A percentile compares a stretch with the other conserved stretches of the same genome.
Evolutionary conservation across 257 asterid genomes (phyloP).

Genomic region (Gentiana macrophylla): DNA sequence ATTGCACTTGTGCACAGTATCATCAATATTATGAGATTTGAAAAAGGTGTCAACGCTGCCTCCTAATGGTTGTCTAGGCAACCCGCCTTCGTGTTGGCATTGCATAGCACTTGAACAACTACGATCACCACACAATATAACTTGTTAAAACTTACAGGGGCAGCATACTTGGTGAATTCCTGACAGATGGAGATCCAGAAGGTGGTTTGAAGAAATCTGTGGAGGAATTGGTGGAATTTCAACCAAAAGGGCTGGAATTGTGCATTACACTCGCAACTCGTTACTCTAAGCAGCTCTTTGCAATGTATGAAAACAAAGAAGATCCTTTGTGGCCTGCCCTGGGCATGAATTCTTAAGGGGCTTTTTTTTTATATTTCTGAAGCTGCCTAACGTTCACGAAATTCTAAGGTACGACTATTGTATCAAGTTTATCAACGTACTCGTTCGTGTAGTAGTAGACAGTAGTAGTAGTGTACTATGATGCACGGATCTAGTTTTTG

Average conservation of each 20-base stretch:
- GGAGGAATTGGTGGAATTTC: slow-evolving; percentile 33
- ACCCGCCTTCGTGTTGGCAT: no score
- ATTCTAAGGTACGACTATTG: not conserved
- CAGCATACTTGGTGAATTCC: slow-evolving; percentile 48
- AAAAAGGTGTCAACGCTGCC: no score
- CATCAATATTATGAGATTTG: no score
- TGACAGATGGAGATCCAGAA: slow-evolving; percentile 37
- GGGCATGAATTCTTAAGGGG: not conserved
- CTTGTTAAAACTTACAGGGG: slow-evolving; percentile 32
- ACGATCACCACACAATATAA: no score
- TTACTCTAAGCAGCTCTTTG: slow-evolving; percentile 53
- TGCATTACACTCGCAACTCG: slow-evolving; percentile 33
- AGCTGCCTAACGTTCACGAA: not conserved
- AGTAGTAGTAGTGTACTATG: no score
- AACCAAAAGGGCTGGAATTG: slow-evolving; percentile 27
- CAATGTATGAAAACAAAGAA: slow-evolving; percentile 39
- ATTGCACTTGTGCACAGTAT: no score
- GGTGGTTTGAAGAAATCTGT: slow-evolving; percentile 35
- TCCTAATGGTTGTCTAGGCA: no score
- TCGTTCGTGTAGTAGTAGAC: no score
- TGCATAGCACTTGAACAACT: no score
- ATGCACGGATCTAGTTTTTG: not conserved
- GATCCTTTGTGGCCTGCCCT: slow-evolving; percentile 32
- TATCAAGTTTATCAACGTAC: no score
- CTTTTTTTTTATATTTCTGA: not conserved